Base-by-base conservation (phyloP, 352 stramenopile genomes). In the Pythium insidiosum region DNA sequence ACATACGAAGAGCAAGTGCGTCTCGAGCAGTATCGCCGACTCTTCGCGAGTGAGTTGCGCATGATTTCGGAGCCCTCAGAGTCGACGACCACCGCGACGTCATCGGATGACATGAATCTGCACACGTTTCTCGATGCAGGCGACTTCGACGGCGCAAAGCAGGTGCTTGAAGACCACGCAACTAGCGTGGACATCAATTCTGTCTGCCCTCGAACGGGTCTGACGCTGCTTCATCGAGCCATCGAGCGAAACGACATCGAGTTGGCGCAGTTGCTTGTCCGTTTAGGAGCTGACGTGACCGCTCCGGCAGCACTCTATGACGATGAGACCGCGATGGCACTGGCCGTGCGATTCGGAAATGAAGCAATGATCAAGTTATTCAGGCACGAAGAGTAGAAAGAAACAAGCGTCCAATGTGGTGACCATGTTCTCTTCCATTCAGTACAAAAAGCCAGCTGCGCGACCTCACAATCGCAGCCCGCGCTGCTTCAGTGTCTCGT, bases 211-310 rank as follows among this genome's bases (percentile, higher is more conserved):
- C 73, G 73, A 11, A 77, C 68, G 13, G 74, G 55, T 25, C 80
- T 85, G 68, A 80, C 73, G 15, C 63, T 66, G n/a, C 25, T 85
- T 23, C 73, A 85, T 44, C 80, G 80, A 51, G 73, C 73, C 6
- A 69, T 85, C 31, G 73, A 85, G 43, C 75, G 72, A 50, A 61
- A 76, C 30, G 63, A 60, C 9, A 36, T 74, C 24, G 67, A 73
- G 18, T 47, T 85, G n/a, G 69, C 80, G 3, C 47, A 61, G 28
- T 47, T 69, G 34, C 45, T 84, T 6, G 35, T 84, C 16, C 7
- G 40, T 43, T 58, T 61, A 23, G 68, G 72, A 19, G 72, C 72
- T 7, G 47, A 82, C 44, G 21, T 66, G 1, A 31, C 56, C 9
- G 67, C 63, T 11, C 44, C 54, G 21, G 72, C 68, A 5, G 46